A percentile compares a stretch with the other conserved stretches of the same genome.
Conservation (phyloP, 2,329 filamentous ascomycete species). For the Beauveria bassiana region DNA sequence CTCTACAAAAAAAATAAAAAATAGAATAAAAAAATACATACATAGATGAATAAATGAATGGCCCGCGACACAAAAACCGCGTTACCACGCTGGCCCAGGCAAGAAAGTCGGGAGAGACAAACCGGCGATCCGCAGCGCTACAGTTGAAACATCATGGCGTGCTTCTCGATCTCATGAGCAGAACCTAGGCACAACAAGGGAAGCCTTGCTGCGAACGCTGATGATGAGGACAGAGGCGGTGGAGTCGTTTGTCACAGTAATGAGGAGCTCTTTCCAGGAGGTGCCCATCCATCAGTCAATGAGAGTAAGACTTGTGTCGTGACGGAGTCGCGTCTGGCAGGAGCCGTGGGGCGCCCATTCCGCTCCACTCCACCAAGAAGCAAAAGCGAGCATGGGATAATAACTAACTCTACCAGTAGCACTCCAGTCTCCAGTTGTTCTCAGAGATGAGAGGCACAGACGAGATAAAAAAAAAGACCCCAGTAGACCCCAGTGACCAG, state of each 20-base stretch:
- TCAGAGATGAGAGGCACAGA: neutral
- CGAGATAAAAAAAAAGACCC: neutral
- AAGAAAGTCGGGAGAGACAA: neutral
- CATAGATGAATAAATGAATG: too few species aligned
- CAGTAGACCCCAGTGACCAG: neutral
- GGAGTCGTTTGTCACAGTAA: conserved; percentile 1
- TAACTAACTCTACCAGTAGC: too few species aligned
- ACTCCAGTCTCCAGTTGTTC: too few species aligned
- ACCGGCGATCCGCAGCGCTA: conserved; percentile 14
- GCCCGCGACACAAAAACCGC: neutral
- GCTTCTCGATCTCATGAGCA: conserved; percentile 17
- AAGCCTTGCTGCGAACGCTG: neutral
- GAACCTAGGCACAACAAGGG: too few species aligned
- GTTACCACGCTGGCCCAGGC: neutral
- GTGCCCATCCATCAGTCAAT: neutral
- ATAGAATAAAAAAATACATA: neutral
- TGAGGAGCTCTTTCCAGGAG: neutral
- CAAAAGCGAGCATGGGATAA: neutral
- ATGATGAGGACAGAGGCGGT: neutral
- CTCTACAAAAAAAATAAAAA: neutral
- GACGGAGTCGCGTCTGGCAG: conserved; percentile 1
- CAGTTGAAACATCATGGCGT: conserved; percentile 19
- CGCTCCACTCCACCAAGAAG: conserved; percentile 1
- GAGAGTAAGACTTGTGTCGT: neutral
- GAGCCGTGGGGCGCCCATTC: conserved; percentile 1